Conservation (phyloP, 805 yeast species). For the Candida cerambycidarum region DNA sequence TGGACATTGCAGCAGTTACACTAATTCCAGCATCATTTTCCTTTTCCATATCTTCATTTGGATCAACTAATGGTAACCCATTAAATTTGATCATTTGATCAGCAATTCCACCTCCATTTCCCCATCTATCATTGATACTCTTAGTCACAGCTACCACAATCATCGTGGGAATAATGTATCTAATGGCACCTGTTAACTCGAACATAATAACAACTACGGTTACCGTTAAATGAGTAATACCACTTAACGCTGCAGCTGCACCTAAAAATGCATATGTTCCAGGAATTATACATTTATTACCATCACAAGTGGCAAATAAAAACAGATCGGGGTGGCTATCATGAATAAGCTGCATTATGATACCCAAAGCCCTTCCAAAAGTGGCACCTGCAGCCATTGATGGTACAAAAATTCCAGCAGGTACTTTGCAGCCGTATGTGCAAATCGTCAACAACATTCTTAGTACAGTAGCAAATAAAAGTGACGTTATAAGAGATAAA, state of each 20-base stretch:
- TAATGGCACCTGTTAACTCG: slow-evolving; percentile 92
- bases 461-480: slow-evolving; percentile 68
- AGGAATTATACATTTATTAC: slow-evolving; percentile 70
- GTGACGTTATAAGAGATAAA: slow-evolving; percentile 46
- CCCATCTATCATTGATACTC: slow-evolving; percentile 71
- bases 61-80: slow-evolving; percentile 79
- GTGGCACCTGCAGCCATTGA: slow-evolving; percentile 97
- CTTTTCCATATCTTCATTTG: slow-evolving; percentile 59
- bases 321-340: slow-evolving; percentile 33
- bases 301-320: slow-evolving; percentile 30
- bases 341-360: slow-evolving; percentile 54
- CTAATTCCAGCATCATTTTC: slow-evolving; percentile 32
- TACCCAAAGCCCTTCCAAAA: slow-evolving; percentile 85
- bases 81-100: slow-evolving; percentile 90
- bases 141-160: slow-evolving; percentile 89
- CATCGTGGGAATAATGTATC: slow-evolving; percentile 93
- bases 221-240: slow-evolving; percentile 88
- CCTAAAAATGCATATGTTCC: slow-evolving; percentile 96
- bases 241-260: slow-evolving; percentile 93
- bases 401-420: slow-evolving; percentile 97
- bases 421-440: slow-evolving; percentile 90
- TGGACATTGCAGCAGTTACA: slow-evolving; percentile 63
- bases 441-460: slow-evolving; percentile 73
- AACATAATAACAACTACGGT: slow-evolving; percentile 95
- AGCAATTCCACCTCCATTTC: slow-evolving; percentile 89